Evolutionary conservation across 331 rosid species (phyloP).

Genomic region (Cydonia oblonga): DNA sequence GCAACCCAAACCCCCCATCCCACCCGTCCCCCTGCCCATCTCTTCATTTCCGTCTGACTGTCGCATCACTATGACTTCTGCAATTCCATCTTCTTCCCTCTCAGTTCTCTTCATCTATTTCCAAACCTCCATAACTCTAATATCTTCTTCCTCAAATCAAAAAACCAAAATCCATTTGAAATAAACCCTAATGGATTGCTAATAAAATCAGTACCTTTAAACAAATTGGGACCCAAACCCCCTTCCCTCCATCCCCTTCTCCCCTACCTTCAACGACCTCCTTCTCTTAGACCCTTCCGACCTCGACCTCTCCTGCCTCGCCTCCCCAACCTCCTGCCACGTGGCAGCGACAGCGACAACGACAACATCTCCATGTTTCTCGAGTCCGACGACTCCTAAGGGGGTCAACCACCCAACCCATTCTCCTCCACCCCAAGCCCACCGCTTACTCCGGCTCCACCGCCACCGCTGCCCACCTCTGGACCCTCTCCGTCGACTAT

Average conservation of each 20-base stretch:
- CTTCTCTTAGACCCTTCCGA: constrained; percentile 76
- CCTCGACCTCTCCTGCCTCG: constrained; percentile 55
- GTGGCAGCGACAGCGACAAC: not conserved
- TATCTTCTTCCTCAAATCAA: too few relatives aligned
- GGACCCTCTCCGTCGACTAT: constrained; percentile 11
- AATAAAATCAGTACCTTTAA: too few relatives aligned
- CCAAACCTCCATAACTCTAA: too few relatives aligned
- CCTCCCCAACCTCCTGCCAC: constrained; percentile 29
- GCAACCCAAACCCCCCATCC: too few relatives aligned
- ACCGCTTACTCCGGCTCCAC: constrained; percentile 2
- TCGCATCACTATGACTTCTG: too few relatives aligned
- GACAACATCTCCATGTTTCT: constrained; percentile 16
- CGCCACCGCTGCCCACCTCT: constrained; percentile 22
- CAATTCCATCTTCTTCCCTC: too few relatives aligned
- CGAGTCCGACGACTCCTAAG: constrained; percentile 40
- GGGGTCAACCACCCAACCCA: not conserved
- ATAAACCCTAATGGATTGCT: too few relatives aligned
- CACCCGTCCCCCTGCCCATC: too few relatives aligned
- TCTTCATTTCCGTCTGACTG: too few relatives aligned
- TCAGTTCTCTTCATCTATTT: too few relatives aligned
- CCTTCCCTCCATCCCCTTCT: constrained; percentile 58
- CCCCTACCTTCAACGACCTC: constrained; percentile 69
- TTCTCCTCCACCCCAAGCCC: not conserved
- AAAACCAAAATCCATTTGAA: too few relatives aligned
- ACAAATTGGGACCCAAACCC: too few relatives aligned